These are phyloP conservation scores for Oxyria digyna DNA, from an alignment of 148 eudicot species.

Conservation along the genomic window DNA sequence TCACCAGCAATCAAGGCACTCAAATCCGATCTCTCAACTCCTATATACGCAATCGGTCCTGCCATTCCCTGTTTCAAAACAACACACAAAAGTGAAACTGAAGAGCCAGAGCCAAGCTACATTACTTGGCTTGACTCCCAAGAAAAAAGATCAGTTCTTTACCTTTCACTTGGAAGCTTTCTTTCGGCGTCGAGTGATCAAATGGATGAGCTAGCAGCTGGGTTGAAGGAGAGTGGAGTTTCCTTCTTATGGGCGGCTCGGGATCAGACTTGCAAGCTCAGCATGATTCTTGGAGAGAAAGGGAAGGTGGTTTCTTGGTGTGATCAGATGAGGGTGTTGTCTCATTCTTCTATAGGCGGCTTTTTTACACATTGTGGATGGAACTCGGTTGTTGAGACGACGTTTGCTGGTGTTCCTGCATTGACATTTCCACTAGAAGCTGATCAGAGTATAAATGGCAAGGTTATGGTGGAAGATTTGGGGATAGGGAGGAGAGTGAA, in stretches of 20 bases:
- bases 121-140: slow-evolving; percentile 20
- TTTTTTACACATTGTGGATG: slow-evolving; percentile 13
- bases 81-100: neutral
- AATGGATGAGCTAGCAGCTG: slow-evolving; percentile 42
- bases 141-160: slow-evolving; percentile 36
- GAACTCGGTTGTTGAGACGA: slow-evolving; percentile 12
- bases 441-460: slow-evolving; percentile 9
- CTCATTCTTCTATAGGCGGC: slow-evolving; percentile 7
- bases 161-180: slow-evolving; percentile 58
- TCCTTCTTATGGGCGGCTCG: slow-evolving; percentile 19
- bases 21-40: neutral
- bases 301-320: slow-evolving; percentile 18
- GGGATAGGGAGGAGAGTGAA: slow-evolving; percentile 11
- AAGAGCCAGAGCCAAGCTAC: neutral
- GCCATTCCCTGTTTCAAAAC: slow-evolving; percentile 1
- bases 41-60: neutral
- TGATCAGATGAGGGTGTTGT: slow-evolving; percentile 17
- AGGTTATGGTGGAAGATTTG: slow-evolving; percentile 5
- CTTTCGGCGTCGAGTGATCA: slow-evolving; percentile 46
- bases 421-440: slow-evolving; percentile 9
- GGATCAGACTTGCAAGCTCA: neutral
- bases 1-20: slow-evolving; percentile 1
- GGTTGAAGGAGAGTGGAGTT: slow-evolving; percentile 39
- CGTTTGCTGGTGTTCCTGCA: slow-evolving; percentile 5
- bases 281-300: neutral